phyloP scores from a whole-genome alignment of 2,329 filamentous ascomycete species.

The Colletotrichum sp. region DNA sequence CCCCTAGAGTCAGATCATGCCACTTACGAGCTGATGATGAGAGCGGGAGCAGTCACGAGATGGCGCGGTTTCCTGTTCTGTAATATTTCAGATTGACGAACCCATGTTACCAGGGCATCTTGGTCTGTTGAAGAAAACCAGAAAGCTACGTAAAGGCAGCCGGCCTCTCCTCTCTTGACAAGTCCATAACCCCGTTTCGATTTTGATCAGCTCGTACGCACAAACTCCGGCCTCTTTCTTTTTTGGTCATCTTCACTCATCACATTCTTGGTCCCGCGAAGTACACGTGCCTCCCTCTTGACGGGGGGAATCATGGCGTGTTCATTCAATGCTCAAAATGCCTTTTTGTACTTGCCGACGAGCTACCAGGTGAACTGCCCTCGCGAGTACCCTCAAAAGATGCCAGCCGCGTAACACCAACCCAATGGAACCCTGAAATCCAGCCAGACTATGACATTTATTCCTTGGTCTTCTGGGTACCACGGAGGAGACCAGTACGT shows the following conservation, averaged over 20 bases:
- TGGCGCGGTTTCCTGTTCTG: background rate
- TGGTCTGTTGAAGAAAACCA: slow-evolving; percentile 1
- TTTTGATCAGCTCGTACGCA: slow-evolving; percentile 1
- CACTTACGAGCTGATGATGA: background rate
- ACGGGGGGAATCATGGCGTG: slow-evolving; percentile 19
- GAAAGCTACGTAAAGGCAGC: slow-evolving; percentile 4
- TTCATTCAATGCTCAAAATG: slow-evolving; percentile 51
- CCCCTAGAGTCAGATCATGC: background rate
- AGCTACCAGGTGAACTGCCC: slow-evolving; percentile 53
- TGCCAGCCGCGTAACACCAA: slow-evolving; percentile 73
- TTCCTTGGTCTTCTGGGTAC: slow-evolving; percentile 99
- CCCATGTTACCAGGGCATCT: slow-evolving; percentile 5
- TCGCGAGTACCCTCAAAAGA: slow-evolving; percentile 58
- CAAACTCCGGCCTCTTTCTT: background rate
- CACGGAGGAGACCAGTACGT: slow-evolving; percentile 99
- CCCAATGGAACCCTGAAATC: slow-evolving; percentile 63
- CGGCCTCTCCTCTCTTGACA: background rate
- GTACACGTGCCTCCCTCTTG: slow-evolving; percentile 1
- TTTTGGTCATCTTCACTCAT: slow-evolving; percentile 3
- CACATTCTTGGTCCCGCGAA: background rate
- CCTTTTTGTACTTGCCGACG: slow-evolving; percentile 52
- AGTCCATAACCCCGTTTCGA: slow-evolving; percentile 7
- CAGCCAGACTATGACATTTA: slow-evolving; percentile 52
- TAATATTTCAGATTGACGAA: background rate
- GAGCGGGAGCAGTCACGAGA: background rate